Evolutionary conservation across 1,284 basidiomycete genomes (phyloP), one percentile per base, ranked within the genome.

Genomic region (Fomitopsis betulina): DNA sequence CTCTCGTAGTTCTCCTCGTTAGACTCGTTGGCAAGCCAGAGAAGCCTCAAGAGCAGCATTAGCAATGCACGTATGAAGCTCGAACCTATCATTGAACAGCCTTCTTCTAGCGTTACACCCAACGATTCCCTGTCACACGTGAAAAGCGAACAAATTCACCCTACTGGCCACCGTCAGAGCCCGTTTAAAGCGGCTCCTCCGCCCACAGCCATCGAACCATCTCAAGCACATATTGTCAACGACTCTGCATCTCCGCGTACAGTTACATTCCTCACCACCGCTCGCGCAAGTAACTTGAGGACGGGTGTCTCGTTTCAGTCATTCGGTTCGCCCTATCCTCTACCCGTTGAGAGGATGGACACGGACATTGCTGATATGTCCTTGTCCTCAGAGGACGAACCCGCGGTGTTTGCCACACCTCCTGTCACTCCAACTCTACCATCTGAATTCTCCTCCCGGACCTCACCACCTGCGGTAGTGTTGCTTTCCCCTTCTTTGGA

Each of bases 291-390:
- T 23, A 40, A 2, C 17, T 5, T 40, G 37, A 39, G 19, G n/a
- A 53, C 32, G 8, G 33, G 0, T 33, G 19, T 65, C 12, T 64
- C 64, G 12, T 63, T 62, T 39, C 49, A 63, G 6, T 62, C 64
- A 0, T 65, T 65, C 43, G 66, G 64, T 0, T 67, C 66, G 17
- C 60, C 64, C 1, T 65, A 62, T 33, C 54, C 61, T 25, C 54
- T 53, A 38, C 54, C 55, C 23, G 32, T 51, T 19, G 27, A 27
- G 2, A 50, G 15, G 33, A 35, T 30, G 40, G 23, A 15, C 33
- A 17, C 21, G 3, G 45, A 38, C 33, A 13, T 10, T 12, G 53
- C 40, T 5, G 39, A 42, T 40, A 21, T 55, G 32, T 35, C 53
- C n/a, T 6, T 47, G 5, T 47, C 52, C 19, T 53, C 52, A 23